phyloP scores from a whole-genome alignment of 192 early-diverging fungal genomes.

The Allomyces macrogynus region DNA sequence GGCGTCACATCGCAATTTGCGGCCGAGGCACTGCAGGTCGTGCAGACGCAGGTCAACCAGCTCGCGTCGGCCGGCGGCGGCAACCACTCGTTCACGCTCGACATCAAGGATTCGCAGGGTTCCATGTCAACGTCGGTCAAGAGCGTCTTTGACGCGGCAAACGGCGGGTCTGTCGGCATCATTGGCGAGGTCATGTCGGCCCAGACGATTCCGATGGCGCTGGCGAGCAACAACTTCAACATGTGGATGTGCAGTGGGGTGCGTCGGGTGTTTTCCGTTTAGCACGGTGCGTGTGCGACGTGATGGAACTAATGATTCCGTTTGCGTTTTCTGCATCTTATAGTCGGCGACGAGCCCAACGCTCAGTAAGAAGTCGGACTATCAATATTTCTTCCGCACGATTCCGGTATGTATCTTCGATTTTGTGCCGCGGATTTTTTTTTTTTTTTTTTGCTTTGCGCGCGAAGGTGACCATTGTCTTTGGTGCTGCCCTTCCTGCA shows the following conservation, averaged over 20 bases:
- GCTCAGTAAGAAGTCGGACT: background rate
- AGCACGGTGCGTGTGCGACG: background rate
- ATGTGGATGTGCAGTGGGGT: background rate
- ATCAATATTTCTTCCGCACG: background rate
- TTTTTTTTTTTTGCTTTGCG: too few species aligned
- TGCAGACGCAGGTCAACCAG: too few species aligned
- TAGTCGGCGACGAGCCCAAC: background rate
- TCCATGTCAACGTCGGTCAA: background rate
- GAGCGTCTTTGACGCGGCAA: background rate
- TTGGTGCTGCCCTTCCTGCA: too few species aligned
- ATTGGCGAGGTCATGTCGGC: background rate
- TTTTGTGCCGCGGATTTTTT: too few species aligned
- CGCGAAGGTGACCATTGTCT: too few species aligned
- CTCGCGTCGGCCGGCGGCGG: too few species aligned
- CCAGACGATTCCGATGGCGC: background rate
- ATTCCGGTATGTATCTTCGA: background rate
- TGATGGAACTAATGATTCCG: too few species aligned
- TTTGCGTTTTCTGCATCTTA: too few species aligned
- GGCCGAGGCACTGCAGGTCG: too few species aligned
- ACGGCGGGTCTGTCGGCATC: background rate
- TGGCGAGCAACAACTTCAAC: background rate
- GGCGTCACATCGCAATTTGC: too few species aligned
- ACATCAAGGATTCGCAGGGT: background rate
- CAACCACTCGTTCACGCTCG: too few species aligned
- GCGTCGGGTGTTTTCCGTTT: background rate